These are phyloP conservation scores for Hypoxylon sp. DNA, from an alignment of 2,329 filamentous ascomycete genomes.

Conservation along the genomic window DNA sequence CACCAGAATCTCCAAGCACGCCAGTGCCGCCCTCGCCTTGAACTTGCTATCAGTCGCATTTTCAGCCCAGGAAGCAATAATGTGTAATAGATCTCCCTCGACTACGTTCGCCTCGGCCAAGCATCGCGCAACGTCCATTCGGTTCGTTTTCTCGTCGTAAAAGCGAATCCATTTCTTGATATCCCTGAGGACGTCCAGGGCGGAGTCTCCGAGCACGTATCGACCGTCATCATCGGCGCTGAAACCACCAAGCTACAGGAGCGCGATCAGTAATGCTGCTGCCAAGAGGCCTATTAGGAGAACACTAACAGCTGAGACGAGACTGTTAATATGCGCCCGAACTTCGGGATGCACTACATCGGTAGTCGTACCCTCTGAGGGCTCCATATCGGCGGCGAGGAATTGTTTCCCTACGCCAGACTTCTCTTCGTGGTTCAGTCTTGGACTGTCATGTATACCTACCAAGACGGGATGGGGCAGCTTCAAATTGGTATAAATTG, in stretches of 20 bases:
- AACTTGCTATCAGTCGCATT: slow-evolving; percentile 78
- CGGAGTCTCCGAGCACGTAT: slow-evolving; percentile 94
- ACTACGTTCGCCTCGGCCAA: slow-evolving; percentile 93
- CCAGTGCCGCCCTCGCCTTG: slow-evolving; percentile 82
- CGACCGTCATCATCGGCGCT: slow-evolving; percentile 82
- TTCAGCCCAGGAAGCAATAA: slow-evolving; percentile 84
- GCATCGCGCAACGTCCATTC: slow-evolving; percentile 94
- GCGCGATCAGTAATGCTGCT: slow-evolving; percentile 34
- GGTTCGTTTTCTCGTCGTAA: slow-evolving; percentile 92
- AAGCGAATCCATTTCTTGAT: slow-evolving; percentile 95
- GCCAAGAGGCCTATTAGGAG: background rate
- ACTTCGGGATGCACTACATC: slow-evolving; percentile 90
- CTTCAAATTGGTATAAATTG: slow-evolving; percentile 34
- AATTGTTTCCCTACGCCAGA: slow-evolving; percentile 39
- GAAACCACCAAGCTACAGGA: slow-evolving; percentile 81
- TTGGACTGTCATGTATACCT: slow-evolving; percentile 29
- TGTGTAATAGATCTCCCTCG: slow-evolving; percentile 88
- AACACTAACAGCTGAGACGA: slow-evolving; percentile 86
- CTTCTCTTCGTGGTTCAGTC: slow-evolving; percentile 21
- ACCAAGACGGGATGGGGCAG: slow-evolving; percentile 29
- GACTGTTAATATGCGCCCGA: slow-evolving; percentile 90
- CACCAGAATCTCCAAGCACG: slow-evolving; percentile 90
- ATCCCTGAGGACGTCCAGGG: slow-evolving; percentile 90
- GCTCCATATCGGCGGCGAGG: slow-evolving; percentile 63
- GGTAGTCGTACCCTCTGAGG: slow-evolving; percentile 61